Evolutionary conservation across 345 rosid species (phyloP), one percentile per base, ranked within the genome.

Genomic region (Gynandropsis gynandra): DNA sequence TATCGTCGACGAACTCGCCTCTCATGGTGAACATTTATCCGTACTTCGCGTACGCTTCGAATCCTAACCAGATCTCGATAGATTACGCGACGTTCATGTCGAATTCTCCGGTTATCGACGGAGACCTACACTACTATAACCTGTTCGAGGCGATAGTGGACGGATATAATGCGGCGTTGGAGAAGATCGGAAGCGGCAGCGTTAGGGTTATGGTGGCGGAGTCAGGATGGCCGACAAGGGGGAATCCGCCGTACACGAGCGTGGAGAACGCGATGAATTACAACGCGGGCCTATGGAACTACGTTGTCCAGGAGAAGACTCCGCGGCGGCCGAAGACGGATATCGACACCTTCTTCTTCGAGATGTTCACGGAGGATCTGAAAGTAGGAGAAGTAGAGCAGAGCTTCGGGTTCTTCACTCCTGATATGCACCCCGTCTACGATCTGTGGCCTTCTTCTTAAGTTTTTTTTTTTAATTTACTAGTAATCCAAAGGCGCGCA

Each of bases 21-120:
- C 46, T 69, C 10, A 40, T 69, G 70, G 19, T 69, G 44, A 69
- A 72, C 11, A 56, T 46, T 16, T 74, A 69, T 38, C 81, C 81
- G 47, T 75, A 68, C 56, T 73, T 56, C 10, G 66, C 79, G 8
- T 66, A 66, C 35, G 13, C 66, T 0, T 16, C 61, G 0, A 56
- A 76, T 9, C 72, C 73, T 1, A 1, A 3, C 21, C 47, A 63
- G n/a, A 13, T 76, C 15, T 21, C 64, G 0, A 3, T 60, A 10
- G 61, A 66, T 17, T 69, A 73, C 10, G 75, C 70, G 4, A 31
- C 47, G 45, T 55, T 75, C 48, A 24, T 19, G 0, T 45, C 70
- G 2, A 16, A 13, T 0, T 10, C 21, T 10, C 49, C 73, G 0
- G 69, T 61, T 12, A 10, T 0, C 0, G 76, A 79, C 35, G 70